phyloP scores from a whole-genome alignment of 2,329 filamentous ascomycete species.

The Apiospora pterosperma region DNA sequence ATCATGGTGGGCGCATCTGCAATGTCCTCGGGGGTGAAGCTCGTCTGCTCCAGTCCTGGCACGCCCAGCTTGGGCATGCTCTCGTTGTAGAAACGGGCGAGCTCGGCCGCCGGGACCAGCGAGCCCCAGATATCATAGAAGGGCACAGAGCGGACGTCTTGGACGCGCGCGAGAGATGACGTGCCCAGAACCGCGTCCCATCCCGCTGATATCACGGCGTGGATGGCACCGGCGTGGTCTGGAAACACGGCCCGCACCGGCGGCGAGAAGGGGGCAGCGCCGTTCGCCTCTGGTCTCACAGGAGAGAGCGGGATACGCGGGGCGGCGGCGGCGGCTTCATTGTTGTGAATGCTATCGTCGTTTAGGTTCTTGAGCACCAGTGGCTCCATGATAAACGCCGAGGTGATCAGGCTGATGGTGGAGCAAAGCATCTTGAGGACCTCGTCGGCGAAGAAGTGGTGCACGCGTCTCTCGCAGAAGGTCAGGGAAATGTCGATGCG shows the following conservation, averaged over 20 bases:
- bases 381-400: conserved; percentile 42
- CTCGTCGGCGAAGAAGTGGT: conserved; percentile 38
- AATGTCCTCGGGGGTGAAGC: conserved; percentile 43
- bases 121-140: conserved; percentile 51
- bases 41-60: conserved; percentile 29
- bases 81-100: conserved; percentile 42
- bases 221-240: conserved; percentile 37
- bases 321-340: conserved; percentile 2
- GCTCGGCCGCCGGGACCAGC: conserved; percentile 44
- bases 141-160: conserved; percentile 41
- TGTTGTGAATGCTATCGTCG: conserved; percentile 27
- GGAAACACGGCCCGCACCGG: conserved; percentile 30
- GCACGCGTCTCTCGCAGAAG: conserved; percentile 42
- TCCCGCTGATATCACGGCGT: conserved; percentile 37
- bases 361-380: conserved; percentile 41
- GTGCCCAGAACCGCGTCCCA: conserved; percentile 45
- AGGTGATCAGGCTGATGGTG: conserved; percentile 43
- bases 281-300: conserved; percentile 18
- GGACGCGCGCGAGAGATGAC: conserved; percentile 32
- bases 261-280: conserved; percentile 6
- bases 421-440: conserved; percentile 43
- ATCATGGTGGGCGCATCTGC: conserved; percentile 48
- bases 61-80: conserved; percentile 35
- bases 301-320: conserved; percentile 39
- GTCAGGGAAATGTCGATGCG: conserved; percentile 40